Percentiles rank a stretch among this genome's conserved stretches.
Evolutionary conservation across 345 rosid species (phyloP).

Genomic region (Balakata baccata): DNA sequence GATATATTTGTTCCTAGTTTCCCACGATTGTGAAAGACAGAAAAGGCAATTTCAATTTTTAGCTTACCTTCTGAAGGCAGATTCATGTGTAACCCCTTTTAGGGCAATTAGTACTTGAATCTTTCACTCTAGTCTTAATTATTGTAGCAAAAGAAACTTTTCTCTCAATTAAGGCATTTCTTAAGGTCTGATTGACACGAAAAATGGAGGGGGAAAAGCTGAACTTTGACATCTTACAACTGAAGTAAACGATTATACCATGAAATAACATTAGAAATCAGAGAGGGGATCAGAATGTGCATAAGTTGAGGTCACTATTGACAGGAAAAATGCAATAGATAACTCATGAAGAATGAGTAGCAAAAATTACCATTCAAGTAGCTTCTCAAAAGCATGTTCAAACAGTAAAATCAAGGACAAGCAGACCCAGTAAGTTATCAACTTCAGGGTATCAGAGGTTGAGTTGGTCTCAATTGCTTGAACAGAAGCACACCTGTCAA

Average conservation of each 20-base stretch:
- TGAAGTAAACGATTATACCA: no score
- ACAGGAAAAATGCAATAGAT: neutral
- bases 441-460: slow-evolving; percentile 22
- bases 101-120: neutral
- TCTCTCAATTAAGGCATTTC: neutral
- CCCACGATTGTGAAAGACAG: no score
- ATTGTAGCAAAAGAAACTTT: no score
- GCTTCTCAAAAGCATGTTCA: slow-evolving; percentile 24
- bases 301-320: no score
- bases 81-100: no score
- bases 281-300: no score
- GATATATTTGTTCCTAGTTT: no score
- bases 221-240: no score
- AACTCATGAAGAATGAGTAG: neutral
- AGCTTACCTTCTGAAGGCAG: no score
- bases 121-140: neutral
- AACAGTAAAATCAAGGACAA: slow-evolving; percentile 33
- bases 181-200: neutral
- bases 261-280: no score
- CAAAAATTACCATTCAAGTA: slow-evolving; percentile 33
- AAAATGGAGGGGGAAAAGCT: no score
- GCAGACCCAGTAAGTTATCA: slow-evolving; percentile 37
- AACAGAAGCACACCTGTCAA: slow-evolving; percentile 33
- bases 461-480: slow-evolving; percentile 36
- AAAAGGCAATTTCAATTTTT: no score